Evolutionary conservation across 768 basidiomycete species (phyloP), one percentile per base, ranked within the genome.

Genomic region (Strobilomyces confusus): DNA sequence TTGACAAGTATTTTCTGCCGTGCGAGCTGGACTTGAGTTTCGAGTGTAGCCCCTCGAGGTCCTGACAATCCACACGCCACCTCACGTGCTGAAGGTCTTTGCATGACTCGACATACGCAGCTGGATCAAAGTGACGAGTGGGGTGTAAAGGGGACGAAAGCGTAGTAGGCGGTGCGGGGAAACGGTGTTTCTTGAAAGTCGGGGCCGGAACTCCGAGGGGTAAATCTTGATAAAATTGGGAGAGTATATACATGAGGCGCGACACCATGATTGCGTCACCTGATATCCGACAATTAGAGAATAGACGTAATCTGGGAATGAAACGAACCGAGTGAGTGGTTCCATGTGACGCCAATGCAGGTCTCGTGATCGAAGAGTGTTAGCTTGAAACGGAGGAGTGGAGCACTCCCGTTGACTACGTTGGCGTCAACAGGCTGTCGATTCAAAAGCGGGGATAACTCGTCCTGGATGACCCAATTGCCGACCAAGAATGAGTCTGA

Each of bases 261-360:
- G 55, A 53, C 2, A 72, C 38, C n/a, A 58, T 44, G 11, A 60
- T 48, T 2, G 62, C 68, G 30, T 73, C 71, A 9, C 72, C 71
- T 70, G 37, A 22, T 12, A 19, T 20, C 32, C 17, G 33, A n/a
- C 12, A 1, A 40, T 60, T n/a, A 61, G 38, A 33, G 9, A 25
- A 13, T 0, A 14, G 17, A 15, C 13, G 15, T n/a, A 15, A 32
- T 22, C 7, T 6, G 3, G 13, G 43, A 8, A 5, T 20, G 36
- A 49, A 37, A 17, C 15, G 19, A 49, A 70, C 71, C 71, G 11
- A 72, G 66, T 11, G 61, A 59, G 41, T 72, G 72, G 41, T 72
- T 62, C 71, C 70, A 72, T 2, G 67, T 63, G n/a, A 72, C 55
- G 19, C 66, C 72, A 32, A 71, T 58, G 25, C 60, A 59, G 0